Evolutionary conservation across 441 rosid species (phyloP), one percentile per base, ranked within the genome.

Genomic region (Gossypium gossypioides): DNA sequence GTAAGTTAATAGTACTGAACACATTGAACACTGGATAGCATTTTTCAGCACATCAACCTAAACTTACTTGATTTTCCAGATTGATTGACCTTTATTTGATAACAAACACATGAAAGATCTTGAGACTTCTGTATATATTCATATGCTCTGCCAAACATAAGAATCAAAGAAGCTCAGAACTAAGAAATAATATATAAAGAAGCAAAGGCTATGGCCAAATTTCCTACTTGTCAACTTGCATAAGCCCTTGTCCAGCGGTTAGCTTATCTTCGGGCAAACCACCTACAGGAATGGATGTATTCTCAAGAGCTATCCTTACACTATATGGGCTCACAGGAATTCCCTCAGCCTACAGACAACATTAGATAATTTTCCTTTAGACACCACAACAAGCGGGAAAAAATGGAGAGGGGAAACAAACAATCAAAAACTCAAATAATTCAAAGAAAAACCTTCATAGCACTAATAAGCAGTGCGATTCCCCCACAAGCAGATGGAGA

Each of bases 401-500:
- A 62, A 21, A 5, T 6, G 6, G 68, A 15, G 60, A 1, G 42
- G 1, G 44, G 57, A 46, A 3, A 65, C 55, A 74, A 71, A 44
- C 46, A 34, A 64, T 29, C 50, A 62, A 55, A 54, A 60, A 42
- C 24, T 55, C 65, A 19, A 72, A 75, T 64, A 75, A 70, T 51
- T 54, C 44, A 73, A 19, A 68, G 69, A 72, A 76, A 69, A 67
- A 96, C 99, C 98, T 96, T 96, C 97, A 96, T 88, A 65, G 94
- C 97, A 79, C 98, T 96, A 79, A 96, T 58, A 73, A 96, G 87
- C 77, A 96, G 84, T 50, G 97, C 98, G 74, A 91, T 81, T 74
- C 98, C 98, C 37, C 99, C 99, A 87, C 99, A 96, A 69, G 99
- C 99, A 78, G 97, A 96, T 73, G 98, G 99, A 85, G 98, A 96